Base-by-base conservation (phyloP, 2,329 filamentous ascomycete species). In the Aotearoamyces nothofagi region DNA sequence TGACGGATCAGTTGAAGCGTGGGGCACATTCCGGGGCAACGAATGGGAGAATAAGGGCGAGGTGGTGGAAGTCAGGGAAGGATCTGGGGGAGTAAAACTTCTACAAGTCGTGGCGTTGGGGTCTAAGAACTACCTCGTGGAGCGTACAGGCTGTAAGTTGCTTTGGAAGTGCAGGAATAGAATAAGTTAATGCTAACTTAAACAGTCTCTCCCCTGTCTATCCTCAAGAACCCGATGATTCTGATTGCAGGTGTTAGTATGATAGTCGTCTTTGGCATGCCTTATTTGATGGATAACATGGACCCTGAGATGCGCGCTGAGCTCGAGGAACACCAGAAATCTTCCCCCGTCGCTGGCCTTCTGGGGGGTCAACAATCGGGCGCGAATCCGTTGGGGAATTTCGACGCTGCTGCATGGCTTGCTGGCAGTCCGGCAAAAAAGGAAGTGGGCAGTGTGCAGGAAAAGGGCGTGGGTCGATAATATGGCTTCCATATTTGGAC, bases 151-250 rank as follows among this genome's bases (percentile, higher is more conserved):
- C 40, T 93, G 81, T 87, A 54, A 63, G 78, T 68, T 39, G 28
- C 14, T 22, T 16, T 25, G n/a, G 7, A n/a, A n/a, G n/a, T n/a
- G n/a, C n/a, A n/a, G n/a, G n/a, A n/a, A n/a, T n/a, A n/a, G n/a
- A n/a, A n/a, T n/a, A n/a, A n/a, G n/a, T n/a, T n/a, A n/a, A n/a
- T n/a, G n/a, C n/a, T n/a, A n/a, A n/a, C 15, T 22, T 9, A 17
- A 28, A 25, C 39, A 83, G 78, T 87, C 57, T 82, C 76, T 11
- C 64, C 86, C n/a, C 47, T 94, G 33, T 70, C 69, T 33, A 74
- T 94, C 32, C 62, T 94, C 44, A 90, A 90, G 61, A 93, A 82
- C 50, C 90, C 90, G 3, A 96, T 96, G 84, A 94, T 96, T 39
- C 66, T 98, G 35, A 78, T 98, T 61, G 84, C 78, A 4, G 56